Evolutionary conservation across 1,139 yeast genomes (phyloP), one percentile per base, ranked within the genome.

Genomic region (Saccharomyces hybrid): DNA sequence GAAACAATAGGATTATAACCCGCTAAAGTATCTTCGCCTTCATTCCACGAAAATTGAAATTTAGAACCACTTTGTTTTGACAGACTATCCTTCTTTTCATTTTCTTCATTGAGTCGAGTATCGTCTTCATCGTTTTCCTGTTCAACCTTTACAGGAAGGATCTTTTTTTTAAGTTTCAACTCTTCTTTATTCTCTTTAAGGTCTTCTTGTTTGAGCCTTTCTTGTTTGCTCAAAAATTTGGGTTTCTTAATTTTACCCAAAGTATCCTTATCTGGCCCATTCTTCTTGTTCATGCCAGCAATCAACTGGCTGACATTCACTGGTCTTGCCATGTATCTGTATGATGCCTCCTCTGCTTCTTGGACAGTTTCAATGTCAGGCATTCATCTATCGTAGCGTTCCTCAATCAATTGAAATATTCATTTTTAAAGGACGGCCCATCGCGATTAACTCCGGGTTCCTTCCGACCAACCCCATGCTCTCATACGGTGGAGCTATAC

Each of bases 1-100:
- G 69, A 63, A 5, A 76, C 70, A 11, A 84, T 61, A 0, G 85
- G 82, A 52, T 73, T 73, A 55, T 73, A 74, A 1, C 71, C 73
- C 0, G 63, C 62, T 0, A 81, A 65, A 0, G 95, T 86, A 64
- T 88, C 96, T 20, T 86, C 95, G 0, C 75, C 72, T 0, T 73
- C 75, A 55, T 78, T 77, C 96, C 96, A 88, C 11, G 79, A 86
- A 68, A 88, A 88, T 11, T 76, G 76, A 69, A 86, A 86, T 61
- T 77, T 78, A n/a, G 63, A 59, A 54, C 61, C 58, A 32, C 51
- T 49, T 16, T 51, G 32, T 9, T 25, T 28, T 9, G 52, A 14
- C 23, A 74, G 78, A 9, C 67, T 67, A 50, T 48, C 59, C 55
- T 34, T 54, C 27, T 42, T 51, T 52, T 34, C 31, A 20, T 20